phyloP scores from a whole-genome alignment of 2,329 filamentous ascomycete species.

The Ophiognomonia clavigignenti-juglandacearum region DNA sequence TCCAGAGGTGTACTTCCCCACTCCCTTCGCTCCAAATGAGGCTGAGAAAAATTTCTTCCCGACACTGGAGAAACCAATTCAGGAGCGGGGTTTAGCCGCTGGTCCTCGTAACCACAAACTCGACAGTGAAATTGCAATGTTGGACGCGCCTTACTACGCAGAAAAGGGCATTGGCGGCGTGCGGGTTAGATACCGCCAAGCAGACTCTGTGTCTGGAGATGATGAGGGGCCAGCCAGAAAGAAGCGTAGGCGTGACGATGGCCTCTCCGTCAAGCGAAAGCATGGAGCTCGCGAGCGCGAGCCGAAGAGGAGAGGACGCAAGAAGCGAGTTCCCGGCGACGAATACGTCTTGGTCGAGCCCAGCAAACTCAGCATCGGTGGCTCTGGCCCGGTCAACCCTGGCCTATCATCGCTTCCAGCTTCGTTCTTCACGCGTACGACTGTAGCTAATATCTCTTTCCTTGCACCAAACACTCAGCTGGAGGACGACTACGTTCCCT shows the following conservation, averaged over 20 bases:
- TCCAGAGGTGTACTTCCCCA: slow-evolving; percentile 38
- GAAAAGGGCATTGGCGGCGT: slow-evolving; percentile 20
- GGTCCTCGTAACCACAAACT: slow-evolving; percentile 27
- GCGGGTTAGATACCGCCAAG: no score
- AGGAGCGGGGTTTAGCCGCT: slow-evolving; percentile 18
- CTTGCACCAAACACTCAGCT: slow-evolving; percentile 38
- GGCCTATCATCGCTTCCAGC: slow-evolving; percentile 21
- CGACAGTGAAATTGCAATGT: slow-evolving; percentile 39
- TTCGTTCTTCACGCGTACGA: slow-evolving; percentile 21
- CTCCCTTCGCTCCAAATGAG: slow-evolving; percentile 30
- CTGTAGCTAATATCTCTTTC: slow-evolving; percentile 26
- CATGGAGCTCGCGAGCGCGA: no score
- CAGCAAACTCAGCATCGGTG: slow-evolving; percentile 8
- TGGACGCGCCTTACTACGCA: slow-evolving; percentile 46
- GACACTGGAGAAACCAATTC: slow-evolving; percentile 20
- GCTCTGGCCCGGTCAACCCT: slow-evolving; percentile 5
- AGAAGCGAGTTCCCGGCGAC: background rate
- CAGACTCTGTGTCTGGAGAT: no score
- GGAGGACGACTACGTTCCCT: slow-evolving; percentile 23
- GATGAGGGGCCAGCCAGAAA: slow-evolving; percentile 3
- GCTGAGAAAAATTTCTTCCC: slow-evolving; percentile 30
- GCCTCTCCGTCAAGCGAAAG: background rate
- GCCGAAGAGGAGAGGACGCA: slow-evolving; percentile 9
- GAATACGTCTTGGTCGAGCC: slow-evolving; percentile 5
- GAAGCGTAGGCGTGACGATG: background rate